Evolutionary conservation across 176 grass and related monocot species (phyloP), one percentile per base, ranked within the genome.

Genomic region (Otatea glauca): DNA sequence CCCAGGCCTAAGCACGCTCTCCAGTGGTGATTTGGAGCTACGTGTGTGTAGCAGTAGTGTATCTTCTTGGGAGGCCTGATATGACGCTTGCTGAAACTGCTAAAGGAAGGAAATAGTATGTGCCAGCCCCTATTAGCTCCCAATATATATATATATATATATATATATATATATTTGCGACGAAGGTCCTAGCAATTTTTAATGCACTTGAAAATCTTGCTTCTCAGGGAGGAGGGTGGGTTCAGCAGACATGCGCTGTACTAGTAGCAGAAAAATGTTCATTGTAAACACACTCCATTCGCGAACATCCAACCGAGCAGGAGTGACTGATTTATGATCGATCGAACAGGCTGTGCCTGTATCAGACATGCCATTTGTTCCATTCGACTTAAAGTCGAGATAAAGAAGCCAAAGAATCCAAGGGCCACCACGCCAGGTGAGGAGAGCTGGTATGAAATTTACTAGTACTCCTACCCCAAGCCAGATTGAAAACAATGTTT

Each of bases 401-500:
- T 35, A 59, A 48, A 50, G 1, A 1, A 38, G 50, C 2, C 20
- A 11, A 7, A 65, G 83, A 45, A 86, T 89, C 88, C 88, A 63
- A 89, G 70, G 42, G 88, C 39, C 41, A 29, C 29, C 29, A 1
- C 29, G 29, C 29, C 29, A 29, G 29, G 29, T 29, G 29, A 29
- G 8, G 5, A 25, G 5, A 70, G 62, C 77, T 64, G 70, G 8
- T 39, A 75, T 70, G 71, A 59, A 71, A 82, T 21, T 63, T 77
- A 82, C 71, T 60, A n/a, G 3, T 37, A 21, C 53, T 1, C 10
- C 44, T 79, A 0, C 54, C 39, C 45, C 48, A 55, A 29, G 75
- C 20, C 42, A 35, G 65, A 70, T 39, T 82, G 78, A 86, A 76
- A 90, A 72, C 78, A 89, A 92, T 83, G 61, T 73, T 43, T 91